Base-by-base conservation (phyloP, 345 rosid species). In the Carallia pectinifolia region DNA sequence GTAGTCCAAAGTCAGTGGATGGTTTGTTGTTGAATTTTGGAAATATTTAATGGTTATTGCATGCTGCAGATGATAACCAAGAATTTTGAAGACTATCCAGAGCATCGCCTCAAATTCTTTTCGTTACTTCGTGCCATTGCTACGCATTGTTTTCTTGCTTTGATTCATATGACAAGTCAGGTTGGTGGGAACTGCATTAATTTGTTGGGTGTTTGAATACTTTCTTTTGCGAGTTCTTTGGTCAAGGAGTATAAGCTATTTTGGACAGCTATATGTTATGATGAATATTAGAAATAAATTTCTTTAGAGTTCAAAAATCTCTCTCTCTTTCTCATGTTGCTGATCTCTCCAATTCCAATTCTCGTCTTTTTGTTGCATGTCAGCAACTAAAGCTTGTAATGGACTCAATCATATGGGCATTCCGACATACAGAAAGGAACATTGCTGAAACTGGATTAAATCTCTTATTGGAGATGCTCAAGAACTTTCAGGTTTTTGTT, bases 321-420 rank as follows among this genome's bases (percentile, higher is more conserved):
- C 67, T 10, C 67, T 47, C 1, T 53, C 8, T 8, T 0, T 27
- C n/a, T 18, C 7, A 9, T 58, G 34, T 6, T 30, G 9, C 34
- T 19, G 18, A 38, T 18, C 18, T 53, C 27, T 7, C 10, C 12
- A 53, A 16, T 17, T 1, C 38, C 40, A 60, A 30, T 58, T 66
- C 59, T 58, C 66, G 27, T 67, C 52, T 59, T 52, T 9, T 53
- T 47, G 3, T 66, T 76, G 67, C 23, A 5, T 70, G 52, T 44
- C 90, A 90, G 98, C 99, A 96, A 90, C 77, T 96, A 47, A 96
- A 90, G 88, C 90, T 96, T 65, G 98, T 96, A 48, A 92, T 92
- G 97, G 99, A 96, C 79, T 90, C 98, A 52, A 96, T 96, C 64
- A 96, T 96, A 72, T 92, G 98, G 99, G 99, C 99, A 71, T 96